Base-by-base conservation (phyloP, 257 asterid species). In the Ophiorrhiza pumila region DNA sequence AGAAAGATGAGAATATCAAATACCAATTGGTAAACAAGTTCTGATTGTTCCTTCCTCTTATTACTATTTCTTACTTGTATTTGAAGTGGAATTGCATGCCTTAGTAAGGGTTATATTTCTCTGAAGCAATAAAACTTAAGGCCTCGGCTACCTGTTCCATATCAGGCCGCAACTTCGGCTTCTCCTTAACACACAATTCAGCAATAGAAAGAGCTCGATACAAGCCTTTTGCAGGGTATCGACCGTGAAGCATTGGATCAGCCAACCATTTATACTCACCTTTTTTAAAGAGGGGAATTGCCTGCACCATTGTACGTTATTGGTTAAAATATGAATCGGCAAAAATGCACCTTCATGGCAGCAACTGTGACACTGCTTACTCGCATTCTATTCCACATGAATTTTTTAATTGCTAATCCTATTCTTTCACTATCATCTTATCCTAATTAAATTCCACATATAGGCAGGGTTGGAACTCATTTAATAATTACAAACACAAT, bases 131-230 rank as follows among this genome's bases (percentile, higher is more conserved):
- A 78, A 87, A 89, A 69, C 81, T 77, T 23, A 87, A 74, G 63
- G 93, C 90, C 0, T 90, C 87, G n/a, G 86, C 93, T 5, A 89
- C 90, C 52, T 90, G 93, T 1, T 88, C 93, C 59, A 90, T 87
- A 39, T 86, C 80, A 37, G 93, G 96, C 31, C 93, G 82, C 89
- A 85, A 80, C 41, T 73, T 88, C 20, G 88, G 87, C 73, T 86
- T 85, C 80, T 86, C 91, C 57, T 86, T 86, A 27, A 86, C 89
- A 39, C 91, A 86, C 91, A 86, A 84, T 75, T 89, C 89, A 22
- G 86, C 91, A 20, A 86, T 85, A 6, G 91, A 87, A 66, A 84
- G 89, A 56, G 89, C 89, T 78, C 84, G 89, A 58, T 80, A 84
- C 53, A 86, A 43, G 12, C 91, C 89, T 65, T 86, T 74, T 5